Base-by-base conservation (phyloP, 2,329 filamentous ascomycete genomes). In the Colletotrichum eremochloae region DNA sequence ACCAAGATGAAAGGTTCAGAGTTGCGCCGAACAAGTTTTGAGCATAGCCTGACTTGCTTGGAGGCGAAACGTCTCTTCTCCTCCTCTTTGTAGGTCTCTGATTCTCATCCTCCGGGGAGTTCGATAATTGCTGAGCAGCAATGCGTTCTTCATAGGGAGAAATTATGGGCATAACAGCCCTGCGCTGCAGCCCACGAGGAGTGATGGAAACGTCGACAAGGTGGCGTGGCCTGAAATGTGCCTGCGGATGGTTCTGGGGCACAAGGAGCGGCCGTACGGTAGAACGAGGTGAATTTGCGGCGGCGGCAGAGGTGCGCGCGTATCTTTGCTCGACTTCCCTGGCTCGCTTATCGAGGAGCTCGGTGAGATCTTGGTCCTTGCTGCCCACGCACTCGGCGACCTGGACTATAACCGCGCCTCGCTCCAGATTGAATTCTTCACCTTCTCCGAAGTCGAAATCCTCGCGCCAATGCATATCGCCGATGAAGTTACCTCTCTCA, bases 391-490 rank as follows among this genome's bases (percentile, higher is more conserved):
- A 89, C 69, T 97, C 94, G 33, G 89, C 89, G 2, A 97, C 94
- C 81, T 97, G 91, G 14, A 98, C 92, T 70, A 97, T 87, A 38
- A 93, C 88, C 1, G 90, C 90, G 60, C 91, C 92, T 62, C 91
- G 89, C 76, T 97, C 94, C 64, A 98, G 84, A 68, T 90, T 87
- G 64, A 98, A 80, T 81, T 97, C 94, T 73, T 97, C 94, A 7
- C 95, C 95, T 71, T 96, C 93, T 44, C 89, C 89, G 31, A 97
- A 84, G n/a, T 89, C 87, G 48, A 87, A 88, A 64, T 89, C 87
- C 57, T 91, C 87, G 55, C 90, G 90, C 91, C 93, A 96, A 81
- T 97, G 94, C 42, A 91, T 90, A 80, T 97, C 95, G 3, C 95
- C 95, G 38, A 98, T 88, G 75, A 92, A 94, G 79, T 95, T 94